Evolutionary conservation across 768 basidiomycete species (phyloP).

Genomic region (Leccinum variicolor): DNA sequence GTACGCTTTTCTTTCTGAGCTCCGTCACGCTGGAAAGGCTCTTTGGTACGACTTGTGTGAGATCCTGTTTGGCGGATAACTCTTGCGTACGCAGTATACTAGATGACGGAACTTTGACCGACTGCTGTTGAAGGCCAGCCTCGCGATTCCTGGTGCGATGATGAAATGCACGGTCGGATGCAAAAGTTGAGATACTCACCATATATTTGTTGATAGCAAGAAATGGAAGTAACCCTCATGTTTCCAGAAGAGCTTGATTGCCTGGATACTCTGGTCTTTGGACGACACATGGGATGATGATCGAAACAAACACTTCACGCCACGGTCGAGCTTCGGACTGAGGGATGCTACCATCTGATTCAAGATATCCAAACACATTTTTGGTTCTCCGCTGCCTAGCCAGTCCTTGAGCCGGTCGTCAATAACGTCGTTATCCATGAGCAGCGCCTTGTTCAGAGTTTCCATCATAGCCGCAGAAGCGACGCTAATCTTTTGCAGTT

Average conservation of each 20-base stretch:
- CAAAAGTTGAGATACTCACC: background rate
- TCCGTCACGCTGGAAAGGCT: background rate
- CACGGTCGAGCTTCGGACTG: background rate
- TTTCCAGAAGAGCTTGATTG: slow-evolving; percentile 1
- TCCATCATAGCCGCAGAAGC: slow-evolving; percentile 4
- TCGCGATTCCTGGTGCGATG: background rate
- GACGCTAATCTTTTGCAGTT: slow-evolving; percentile 6
- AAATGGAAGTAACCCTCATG: slow-evolving; percentile 7
- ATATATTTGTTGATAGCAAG: slow-evolving; percentile 6
- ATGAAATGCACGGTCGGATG: background rate
- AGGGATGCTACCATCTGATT: slow-evolving; percentile 7
- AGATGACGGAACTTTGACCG: background rate
- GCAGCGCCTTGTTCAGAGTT: background rate
- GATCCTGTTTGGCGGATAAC: background rate
- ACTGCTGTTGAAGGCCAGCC: background rate
- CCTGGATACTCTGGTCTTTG: slow-evolving; percentile 5
- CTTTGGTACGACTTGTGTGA: background rate
- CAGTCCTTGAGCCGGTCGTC: slow-evolving; percentile 12
- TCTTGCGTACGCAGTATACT: background rate
- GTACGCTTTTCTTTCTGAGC: background rate
- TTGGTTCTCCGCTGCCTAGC: slow-evolving; percentile 3
- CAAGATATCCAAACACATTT: slow-evolving; percentile 2
- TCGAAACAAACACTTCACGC: background rate
- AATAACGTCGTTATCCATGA: background rate
- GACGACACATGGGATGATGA: background rate